Evolutionary conservation across 2,329 filamentous ascomycete genomes (phyloP).

Genomic region (Westerdykella sp.): DNA sequence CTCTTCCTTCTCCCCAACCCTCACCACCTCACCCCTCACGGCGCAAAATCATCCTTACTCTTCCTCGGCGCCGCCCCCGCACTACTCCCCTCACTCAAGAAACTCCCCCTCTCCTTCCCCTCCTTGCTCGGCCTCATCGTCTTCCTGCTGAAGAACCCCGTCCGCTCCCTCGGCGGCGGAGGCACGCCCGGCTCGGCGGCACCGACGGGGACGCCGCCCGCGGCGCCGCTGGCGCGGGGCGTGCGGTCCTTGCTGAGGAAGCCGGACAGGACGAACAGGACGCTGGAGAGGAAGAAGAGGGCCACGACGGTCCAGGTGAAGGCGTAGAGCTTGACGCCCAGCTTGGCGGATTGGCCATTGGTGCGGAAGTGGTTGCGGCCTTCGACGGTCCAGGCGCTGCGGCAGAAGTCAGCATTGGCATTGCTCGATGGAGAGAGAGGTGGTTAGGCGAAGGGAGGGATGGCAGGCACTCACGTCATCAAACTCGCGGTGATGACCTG

Average conservation of each 20-base stretch:
- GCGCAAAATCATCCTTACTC: too few relatives aligned
- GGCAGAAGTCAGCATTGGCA: too few relatives aligned
- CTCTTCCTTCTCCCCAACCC: too few relatives aligned
- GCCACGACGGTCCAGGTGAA: slow-evolving; percentile 71
- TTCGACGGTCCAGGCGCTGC: slow-evolving; percentile 60
- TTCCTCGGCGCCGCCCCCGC: too few relatives aligned
- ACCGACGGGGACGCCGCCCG: too few relatives aligned
- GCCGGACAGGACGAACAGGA: slow-evolving; percentile 62
- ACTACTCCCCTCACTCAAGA: too few relatives aligned
- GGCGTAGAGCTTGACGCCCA: slow-evolving; percentile 66
- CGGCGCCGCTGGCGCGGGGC: slow-evolving; percentile 24
- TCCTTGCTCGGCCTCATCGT: too few relatives aligned
- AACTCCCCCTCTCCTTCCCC: too few relatives aligned
- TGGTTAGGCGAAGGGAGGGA: slow-evolving; percentile 1
- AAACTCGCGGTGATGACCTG: slow-evolving; percentile 60
- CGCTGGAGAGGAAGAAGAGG: slow-evolving; percentile 57
- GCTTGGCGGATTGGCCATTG: slow-evolving; percentile 50
- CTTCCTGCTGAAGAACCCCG: too few relatives aligned
- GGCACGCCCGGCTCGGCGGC: too few relatives aligned
- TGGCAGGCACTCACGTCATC: slow-evolving; percentile 60
- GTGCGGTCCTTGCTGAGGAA: slow-evolving; percentile 43
- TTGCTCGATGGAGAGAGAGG: slow-evolving; percentile 6
- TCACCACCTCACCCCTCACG: too few relatives aligned
- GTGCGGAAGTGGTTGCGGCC: slow-evolving; percentile 60
- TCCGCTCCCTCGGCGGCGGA: too few relatives aligned